Percentiles rank a stretch among this genome's conserved stretches.
Conservation (phyloP, 495 filamentous ascomycete species). For the Neurospora hispaniola region DNA sequence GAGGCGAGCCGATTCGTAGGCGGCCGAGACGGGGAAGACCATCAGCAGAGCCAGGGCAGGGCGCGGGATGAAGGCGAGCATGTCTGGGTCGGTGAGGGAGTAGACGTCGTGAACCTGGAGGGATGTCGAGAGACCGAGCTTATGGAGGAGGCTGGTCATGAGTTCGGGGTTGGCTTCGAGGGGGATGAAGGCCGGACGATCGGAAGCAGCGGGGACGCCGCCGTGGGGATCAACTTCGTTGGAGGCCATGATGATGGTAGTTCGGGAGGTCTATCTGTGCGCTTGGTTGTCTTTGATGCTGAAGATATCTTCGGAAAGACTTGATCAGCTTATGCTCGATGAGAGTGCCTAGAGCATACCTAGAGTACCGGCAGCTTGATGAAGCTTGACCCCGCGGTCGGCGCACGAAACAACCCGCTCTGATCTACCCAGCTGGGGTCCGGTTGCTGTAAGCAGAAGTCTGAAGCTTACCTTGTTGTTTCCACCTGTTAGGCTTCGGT, state of each 20-base stretch:
- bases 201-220: slow-evolving; percentile 10
- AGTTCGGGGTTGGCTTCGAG: slow-evolving; percentile 65
- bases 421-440: neutral
- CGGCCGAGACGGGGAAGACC: slow-evolving; percentile 67
- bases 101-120: slow-evolving; percentile 76
- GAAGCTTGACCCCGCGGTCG: neutral
- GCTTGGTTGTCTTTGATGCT: neutral
- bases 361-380: neutral
- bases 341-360: neutral
- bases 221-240: slow-evolving; percentile 1
- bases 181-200: slow-evolving; percentile 34
- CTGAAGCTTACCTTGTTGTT: neutral
- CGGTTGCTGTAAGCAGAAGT: neutral
- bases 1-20: slow-evolving; percentile 56
- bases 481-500: neutral
- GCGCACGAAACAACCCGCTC: neutral
- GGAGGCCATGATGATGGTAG: slow-evolving; percentile 19
- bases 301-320: slow-evolving; percentile 1
- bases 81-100: slow-evolving; percentile 66
- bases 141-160: slow-evolving; percentile 63
- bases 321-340: neutral
- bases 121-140: slow-evolving; percentile 57
- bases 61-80: slow-evolving; percentile 72
- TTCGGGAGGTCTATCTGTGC: neutral
- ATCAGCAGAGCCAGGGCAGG: slow-evolving; percentile 73